phyloP scores from a whole-genome alignment of 2,329 filamentous ascomycete species.

The Pezicula neosporulosa region DNA sequence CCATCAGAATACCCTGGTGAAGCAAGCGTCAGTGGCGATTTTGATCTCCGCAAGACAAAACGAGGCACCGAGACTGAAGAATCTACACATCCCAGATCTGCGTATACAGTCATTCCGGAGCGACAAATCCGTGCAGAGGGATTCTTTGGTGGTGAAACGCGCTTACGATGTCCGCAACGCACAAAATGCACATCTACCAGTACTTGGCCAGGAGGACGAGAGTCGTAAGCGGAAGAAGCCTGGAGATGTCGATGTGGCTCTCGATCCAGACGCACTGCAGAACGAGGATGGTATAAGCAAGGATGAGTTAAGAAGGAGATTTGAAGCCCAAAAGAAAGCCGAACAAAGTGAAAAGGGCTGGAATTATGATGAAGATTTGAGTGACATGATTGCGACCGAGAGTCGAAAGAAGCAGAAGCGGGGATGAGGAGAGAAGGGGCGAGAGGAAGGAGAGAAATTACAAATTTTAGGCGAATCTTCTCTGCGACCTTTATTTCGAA shows the following conservation, averaged over 20 bases:
- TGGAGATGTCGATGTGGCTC: constrained; percentile 88
- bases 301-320: constrained; percentile 76
- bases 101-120: constrained; percentile 88
- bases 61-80: constrained; percentile 89
- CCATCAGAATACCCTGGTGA: constrained; percentile 75
- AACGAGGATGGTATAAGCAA: constrained; percentile 76
- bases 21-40: constrained; percentile 78
- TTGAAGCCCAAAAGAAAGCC: constrained; percentile 67
- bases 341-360: constrained; percentile 58
- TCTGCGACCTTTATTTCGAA: background rate
- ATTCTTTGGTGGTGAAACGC: constrained; percentile 95
- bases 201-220: constrained; percentile 79
- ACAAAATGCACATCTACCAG: constrained; percentile 54
- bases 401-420: constrained; percentile 86
- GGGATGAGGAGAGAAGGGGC: constrained; percentile 71
- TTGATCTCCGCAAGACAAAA: constrained; percentile 85
- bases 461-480: constrained; percentile 17
- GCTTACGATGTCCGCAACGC: constrained; percentile 79
- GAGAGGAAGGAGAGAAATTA: constrained; percentile 44
- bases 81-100: constrained; percentile 66
- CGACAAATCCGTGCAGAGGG: constrained; percentile 80
- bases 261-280: constrained; percentile 79
- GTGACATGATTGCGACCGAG: constrained; percentile 94
- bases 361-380: constrained; percentile 83
- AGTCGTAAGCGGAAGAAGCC: constrained; percentile 88